Percentiles rank a stretch among this genome's conserved stretches.
These are phyloP conservation scores for Boletus sp. DNA, from an alignment of 1,284 basidiomycete genomes.

Conservation along the genomic window DNA sequence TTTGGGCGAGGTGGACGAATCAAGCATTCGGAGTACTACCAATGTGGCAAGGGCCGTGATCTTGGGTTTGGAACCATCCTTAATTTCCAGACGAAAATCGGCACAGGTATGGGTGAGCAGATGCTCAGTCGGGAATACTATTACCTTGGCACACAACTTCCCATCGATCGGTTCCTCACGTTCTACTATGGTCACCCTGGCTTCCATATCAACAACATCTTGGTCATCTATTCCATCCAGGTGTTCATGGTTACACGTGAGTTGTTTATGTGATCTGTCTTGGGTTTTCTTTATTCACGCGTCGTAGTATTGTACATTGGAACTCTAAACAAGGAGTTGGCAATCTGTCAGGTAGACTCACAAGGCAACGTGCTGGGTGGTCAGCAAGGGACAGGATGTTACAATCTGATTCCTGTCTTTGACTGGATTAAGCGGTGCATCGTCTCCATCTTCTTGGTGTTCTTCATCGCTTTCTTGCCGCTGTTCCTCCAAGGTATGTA, in stretches of 20 bases:
- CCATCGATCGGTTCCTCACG: slow-evolving; percentile 97
- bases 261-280: slow-evolving; percentile 31
- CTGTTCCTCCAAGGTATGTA: slow-evolving; percentile 86
- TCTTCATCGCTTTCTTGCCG: slow-evolving; percentile 93
- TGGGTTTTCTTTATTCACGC: slow-evolving; percentile 14
- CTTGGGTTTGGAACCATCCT: slow-evolving; percentile 98
- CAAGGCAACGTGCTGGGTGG: slow-evolving; percentile 75
- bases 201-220: slow-evolving; percentile 99
- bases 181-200: slow-evolving; percentile 99
- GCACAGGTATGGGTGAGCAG: slow-evolving; percentile 99
- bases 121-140: slow-evolving; percentile 99
- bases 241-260: slow-evolving; percentile 88
- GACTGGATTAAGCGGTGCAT: slow-evolving; percentile 96
- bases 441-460: slow-evolving; percentile 94
- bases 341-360: slow-evolving; percentile 81
- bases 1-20: slow-evolving; percentile 98
- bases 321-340: slow-evolving; percentile 87
- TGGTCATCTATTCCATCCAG: slow-evolving; percentile 95
- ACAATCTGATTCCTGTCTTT: slow-evolving; percentile 91
- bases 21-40: slow-evolving; percentile 99
- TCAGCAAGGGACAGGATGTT: slow-evolving; percentile 74
- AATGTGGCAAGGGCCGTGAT: slow-evolving; percentile 98
- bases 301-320: slow-evolving; percentile 81
- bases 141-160: slow-evolving; percentile 96
- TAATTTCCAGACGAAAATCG: slow-evolving; percentile 99